These are phyloP conservation scores for Botrytis sinoallii DNA, from an alignment of 2,329 filamentous ascomycete species.

Conservation along the genomic window DNA sequence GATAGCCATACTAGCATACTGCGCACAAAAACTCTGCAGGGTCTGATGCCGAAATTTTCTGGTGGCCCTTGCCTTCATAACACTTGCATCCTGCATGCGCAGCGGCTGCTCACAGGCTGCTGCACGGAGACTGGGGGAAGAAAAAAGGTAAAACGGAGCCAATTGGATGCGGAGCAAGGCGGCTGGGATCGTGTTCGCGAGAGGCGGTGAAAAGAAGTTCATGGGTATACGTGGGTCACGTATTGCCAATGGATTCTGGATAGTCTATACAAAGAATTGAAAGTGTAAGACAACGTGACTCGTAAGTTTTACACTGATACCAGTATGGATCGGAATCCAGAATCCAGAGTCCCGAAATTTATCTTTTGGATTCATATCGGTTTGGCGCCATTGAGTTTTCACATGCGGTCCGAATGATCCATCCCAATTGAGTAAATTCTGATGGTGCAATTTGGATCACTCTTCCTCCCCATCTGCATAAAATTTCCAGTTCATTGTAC, in stretches of 20 bases:
- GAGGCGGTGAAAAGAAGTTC: slow-evolving; percentile 15
- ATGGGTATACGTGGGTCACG: slow-evolving; percentile 36
- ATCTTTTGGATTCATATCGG: background rate
- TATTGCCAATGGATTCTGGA: slow-evolving; percentile 35
- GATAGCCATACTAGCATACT: background rate
- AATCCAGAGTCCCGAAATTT: background rate
- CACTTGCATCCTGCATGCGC: background rate
- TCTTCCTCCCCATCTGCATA: background rate
- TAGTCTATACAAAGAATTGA: background rate
- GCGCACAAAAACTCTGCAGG: background rate
- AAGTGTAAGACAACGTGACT: slow-evolving; percentile 11
- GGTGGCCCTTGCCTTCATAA: background rate
- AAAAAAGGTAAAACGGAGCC: background rate
- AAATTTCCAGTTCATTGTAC: background rate
- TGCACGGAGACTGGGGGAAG: background rate
- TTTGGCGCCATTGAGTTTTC: background rate
- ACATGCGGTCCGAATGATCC: background rate
- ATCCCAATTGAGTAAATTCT: background rate
- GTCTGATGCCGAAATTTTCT: slow-evolving; percentile 1
- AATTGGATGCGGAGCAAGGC: background rate
- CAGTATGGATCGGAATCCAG: background rate
- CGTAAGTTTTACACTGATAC: background rate
- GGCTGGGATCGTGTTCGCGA: background rate
- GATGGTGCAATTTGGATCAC: background rate
- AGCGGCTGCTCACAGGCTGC: background rate